These are phyloP conservation scores for Sphagnum tenellum DNA, from an alignment of 225 moss, liverwort and hornwort genomes.

Conservation along the genomic window DNA sequence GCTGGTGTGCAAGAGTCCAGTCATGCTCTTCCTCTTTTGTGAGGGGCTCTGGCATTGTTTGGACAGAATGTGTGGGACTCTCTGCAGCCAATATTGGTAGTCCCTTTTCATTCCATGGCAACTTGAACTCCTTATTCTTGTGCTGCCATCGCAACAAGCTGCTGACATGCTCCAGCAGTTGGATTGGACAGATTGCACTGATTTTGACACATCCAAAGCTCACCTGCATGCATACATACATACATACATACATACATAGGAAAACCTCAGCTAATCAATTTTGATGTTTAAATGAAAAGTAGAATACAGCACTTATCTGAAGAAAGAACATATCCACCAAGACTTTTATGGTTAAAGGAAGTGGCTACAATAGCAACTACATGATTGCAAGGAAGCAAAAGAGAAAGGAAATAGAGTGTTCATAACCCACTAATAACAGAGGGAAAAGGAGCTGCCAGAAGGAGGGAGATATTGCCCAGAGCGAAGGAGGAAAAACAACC, in stretches of 20 bases:
- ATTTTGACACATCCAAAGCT: slow-evolving; percentile 74
- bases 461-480: no score
- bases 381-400: no score
- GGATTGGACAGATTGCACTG: slow-evolving; percentile 76
- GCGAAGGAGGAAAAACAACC: no score
- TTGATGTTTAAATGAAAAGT: no score
- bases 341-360: neutral
- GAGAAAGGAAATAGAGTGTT: no score
- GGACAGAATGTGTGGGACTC: slow-evolving; percentile 75
- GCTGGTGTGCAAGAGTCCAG: slow-evolving; percentile 45
- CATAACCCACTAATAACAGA: no score
- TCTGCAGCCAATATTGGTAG: slow-evolving; percentile 55
- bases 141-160: slow-evolving; percentile 85
- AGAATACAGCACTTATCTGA: no score
- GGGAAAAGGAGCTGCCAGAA: no score
- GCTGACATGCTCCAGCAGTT: slow-evolving; percentile 69
- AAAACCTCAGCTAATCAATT: no score
- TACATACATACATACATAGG: neutral
- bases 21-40: slow-evolving; percentile 61
- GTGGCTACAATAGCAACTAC: neutral
- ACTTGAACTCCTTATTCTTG: slow-evolving; percentile 41
- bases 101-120: slow-evolving; percentile 74
- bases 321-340: no score
- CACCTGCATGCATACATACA: slow-evolving; percentile 31
- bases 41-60: slow-evolving; percentile 50